Percentiles rank a stretch among this genome's conserved stretches.
phyloP scores from a whole-genome alignment of 371 early-diverging fungal genomes.

The Zopfochytrium polystomum region DNA sequence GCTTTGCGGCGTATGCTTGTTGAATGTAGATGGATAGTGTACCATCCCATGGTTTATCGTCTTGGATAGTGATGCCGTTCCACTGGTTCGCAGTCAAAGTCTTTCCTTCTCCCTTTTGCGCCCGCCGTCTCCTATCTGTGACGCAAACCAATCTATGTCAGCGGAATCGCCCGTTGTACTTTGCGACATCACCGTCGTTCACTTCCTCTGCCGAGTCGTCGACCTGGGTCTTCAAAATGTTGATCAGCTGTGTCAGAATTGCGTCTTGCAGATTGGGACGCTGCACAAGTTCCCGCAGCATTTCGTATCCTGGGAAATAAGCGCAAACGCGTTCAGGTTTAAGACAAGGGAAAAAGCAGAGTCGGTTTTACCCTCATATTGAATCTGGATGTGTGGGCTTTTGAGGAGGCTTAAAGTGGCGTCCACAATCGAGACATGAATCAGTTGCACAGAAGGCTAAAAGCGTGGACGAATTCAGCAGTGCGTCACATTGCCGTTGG shows the following conservation, averaged over 20 bases:
- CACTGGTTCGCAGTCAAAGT: constrained; percentile 32
- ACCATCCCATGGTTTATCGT: constrained; percentile 38
- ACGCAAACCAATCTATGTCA: not conserved
- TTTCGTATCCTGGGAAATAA: constrained; percentile 45
- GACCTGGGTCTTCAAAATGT: constrained; percentile 35
- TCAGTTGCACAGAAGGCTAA: constrained; percentile 46
- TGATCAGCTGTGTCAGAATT: constrained; percentile 43
- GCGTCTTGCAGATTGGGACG: constrained; percentile 47
- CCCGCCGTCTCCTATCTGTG: constrained; percentile 27
- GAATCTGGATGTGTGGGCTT: constrained; percentile 50
- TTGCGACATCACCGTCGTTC: constrained; percentile 23
- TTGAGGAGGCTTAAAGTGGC: constrained; percentile 45
- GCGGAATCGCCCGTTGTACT: not conserved
- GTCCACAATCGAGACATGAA: constrained; percentile 51
- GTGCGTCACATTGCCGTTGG: not conserved
- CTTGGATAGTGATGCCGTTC: constrained; percentile 28
- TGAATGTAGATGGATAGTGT: constrained; percentile 46
- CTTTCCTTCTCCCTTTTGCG: constrained; percentile 30
- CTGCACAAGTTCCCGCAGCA: constrained; percentile 43
- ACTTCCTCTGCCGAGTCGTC: constrained; percentile 39
- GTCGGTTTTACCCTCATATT: constrained; percentile 48
- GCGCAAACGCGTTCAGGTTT: not conserved
- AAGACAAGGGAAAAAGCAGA: not conserved
- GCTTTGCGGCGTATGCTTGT: constrained; percentile 53
- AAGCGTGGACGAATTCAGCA: not conserved